phyloP scores from a whole-genome alignment of 2,329 filamentous ascomycete genomes.

The Colletotrichum viniferum region DNA sequence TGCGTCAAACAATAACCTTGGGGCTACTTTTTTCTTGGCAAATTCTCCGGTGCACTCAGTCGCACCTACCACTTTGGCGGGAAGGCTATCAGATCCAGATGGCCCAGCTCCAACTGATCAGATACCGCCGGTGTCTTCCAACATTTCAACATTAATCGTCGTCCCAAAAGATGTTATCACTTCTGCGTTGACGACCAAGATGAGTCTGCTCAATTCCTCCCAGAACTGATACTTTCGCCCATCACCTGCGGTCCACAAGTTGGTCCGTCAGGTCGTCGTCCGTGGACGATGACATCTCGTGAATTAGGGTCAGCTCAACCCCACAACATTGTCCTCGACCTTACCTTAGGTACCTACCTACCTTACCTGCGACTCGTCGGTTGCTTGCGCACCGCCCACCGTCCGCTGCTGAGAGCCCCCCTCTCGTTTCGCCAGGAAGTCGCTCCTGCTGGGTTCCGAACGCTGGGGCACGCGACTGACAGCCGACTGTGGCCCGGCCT shows the following conservation, averaged over 20 bases:
- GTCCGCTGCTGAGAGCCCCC: neutral
- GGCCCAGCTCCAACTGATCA: neutral
- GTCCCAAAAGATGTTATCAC: neutral
- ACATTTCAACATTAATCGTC: neutral
- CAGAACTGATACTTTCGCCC: neutral
- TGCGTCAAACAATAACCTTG: neutral
- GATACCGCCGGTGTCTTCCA: neutral
- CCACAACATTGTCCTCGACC: neutral
- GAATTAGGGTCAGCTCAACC: neutral
- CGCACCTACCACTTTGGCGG: neutral
- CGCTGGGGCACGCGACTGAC: constrained; percentile 11
- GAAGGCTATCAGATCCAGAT: neutral
- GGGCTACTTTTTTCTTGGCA: neutral
- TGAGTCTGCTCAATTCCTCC: neutral
- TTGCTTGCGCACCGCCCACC: neutral
- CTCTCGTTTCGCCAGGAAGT: constrained; percentile 7
- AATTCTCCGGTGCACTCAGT: neutral
- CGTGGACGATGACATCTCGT: neutral
- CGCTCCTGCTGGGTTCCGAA: neutral
- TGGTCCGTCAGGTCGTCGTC: neutral
- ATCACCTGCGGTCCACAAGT: neutral
- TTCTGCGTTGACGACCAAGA: neutral
- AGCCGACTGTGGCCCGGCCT: neutral
- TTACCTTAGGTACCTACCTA: neutral
- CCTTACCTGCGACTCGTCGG: neutral